Conservation (phyloP, 2,329 filamentous ascomycete species). For the Ambrosiella beaveri region DNA sequence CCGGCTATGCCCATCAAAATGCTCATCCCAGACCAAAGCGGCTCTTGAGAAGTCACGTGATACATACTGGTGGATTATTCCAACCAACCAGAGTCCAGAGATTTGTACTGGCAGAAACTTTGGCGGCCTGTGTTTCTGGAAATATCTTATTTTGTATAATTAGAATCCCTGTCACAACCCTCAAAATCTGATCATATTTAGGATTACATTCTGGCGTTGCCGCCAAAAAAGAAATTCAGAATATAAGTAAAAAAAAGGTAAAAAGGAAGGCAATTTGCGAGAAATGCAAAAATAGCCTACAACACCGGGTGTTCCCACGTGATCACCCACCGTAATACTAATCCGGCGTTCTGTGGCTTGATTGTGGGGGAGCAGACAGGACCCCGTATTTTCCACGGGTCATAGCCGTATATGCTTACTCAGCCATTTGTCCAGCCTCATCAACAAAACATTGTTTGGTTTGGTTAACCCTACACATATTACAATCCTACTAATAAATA, state of each 20-base stretch:
- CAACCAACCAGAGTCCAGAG: not conserved
- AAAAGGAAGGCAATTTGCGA: no score
- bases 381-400: not conserved
- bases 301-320: slow-evolving; percentile 1
- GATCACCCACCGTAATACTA: slow-evolving; percentile 3
- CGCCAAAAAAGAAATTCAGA: no score
- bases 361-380: not conserved
- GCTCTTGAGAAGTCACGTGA: slow-evolving; percentile 1
- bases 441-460: not conserved
- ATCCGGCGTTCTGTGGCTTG: not conserved
- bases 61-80: not conserved
- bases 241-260: no score
- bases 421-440: not conserved
- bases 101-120: slow-evolving; percentile 1
- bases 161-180: not conserved
- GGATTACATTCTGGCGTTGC: no score
- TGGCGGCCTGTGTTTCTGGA: not conserved
- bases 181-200: no score
- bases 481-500: not conserved
- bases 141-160: not conserved
- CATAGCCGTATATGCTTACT: not conserved
- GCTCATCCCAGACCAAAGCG: not conserved
- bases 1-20: not conserved
- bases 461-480: not conserved
- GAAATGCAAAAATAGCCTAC: not conserved